Evolutionary conservation across 2,329 filamentous ascomycete genomes (phyloP).

Genomic region (Lasiodiplodia citricola): DNA sequence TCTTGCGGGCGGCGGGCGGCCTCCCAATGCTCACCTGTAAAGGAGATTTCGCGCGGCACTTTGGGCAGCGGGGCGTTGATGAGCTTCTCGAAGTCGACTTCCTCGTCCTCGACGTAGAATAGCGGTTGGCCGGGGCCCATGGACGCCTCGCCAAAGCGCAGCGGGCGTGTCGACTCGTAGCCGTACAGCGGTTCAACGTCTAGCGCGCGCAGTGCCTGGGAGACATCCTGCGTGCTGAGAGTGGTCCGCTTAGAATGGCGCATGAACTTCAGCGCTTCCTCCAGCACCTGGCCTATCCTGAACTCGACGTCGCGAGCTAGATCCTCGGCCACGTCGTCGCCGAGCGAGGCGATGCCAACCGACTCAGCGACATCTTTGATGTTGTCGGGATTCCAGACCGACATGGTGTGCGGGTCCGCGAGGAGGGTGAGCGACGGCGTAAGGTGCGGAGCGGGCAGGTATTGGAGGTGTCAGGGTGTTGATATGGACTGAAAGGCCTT

Average conservation of each 20-base stretch:
- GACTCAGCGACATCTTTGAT: constrained; percentile 96
- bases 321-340: constrained; percentile 84
- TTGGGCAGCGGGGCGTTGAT: constrained; percentile 96
- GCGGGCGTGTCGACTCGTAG: constrained; percentile 87
- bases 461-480: neutral
- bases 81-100: constrained; percentile 98
- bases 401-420: constrained; percentile 35
- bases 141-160: constrained; percentile 92
- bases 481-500: neutral
- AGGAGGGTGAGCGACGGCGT: neutral
- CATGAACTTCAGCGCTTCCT: constrained; percentile 96
- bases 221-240: constrained; percentile 86
- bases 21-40: constrained; percentile 69
- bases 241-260: constrained; percentile 85
- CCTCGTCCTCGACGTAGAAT: constrained; percentile 97
- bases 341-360: constrained; percentile 80
- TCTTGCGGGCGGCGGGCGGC: neutral
- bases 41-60: constrained; percentile 88
- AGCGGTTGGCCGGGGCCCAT: constrained; percentile 91
- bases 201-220: constrained; percentile 81
- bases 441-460: neutral
- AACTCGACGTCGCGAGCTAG: constrained; percentile 95
- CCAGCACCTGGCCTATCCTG: constrained; percentile 88
- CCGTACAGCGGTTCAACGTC: constrained; percentile 96
- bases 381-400: constrained; percentile 95